Percentiles rank a stretch among this genome's conserved stretches.
Evolutionary conservation across 495 filamentous ascomycete genomes (phyloP).

Genomic region (Aspergillus conjunctus): DNA sequence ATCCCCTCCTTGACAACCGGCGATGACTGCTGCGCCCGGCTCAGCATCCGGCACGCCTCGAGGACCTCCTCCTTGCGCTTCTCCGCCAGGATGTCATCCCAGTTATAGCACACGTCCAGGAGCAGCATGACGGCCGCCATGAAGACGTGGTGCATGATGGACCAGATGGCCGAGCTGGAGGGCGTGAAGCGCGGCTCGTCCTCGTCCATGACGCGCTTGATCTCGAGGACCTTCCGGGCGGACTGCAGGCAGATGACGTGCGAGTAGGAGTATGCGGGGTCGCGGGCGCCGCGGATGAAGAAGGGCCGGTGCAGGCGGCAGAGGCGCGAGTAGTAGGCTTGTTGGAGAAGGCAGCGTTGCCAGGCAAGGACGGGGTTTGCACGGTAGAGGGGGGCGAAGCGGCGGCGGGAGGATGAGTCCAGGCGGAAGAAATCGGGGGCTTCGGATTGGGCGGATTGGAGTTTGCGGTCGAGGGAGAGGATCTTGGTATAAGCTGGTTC

Average conservation of each 20-base stretch:
- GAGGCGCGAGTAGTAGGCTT: slow-evolving; percentile 45
- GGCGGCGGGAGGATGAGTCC: slow-evolving; percentile 34
- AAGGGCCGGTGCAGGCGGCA: slow-evolving; percentile 49
- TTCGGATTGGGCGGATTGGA: slow-evolving; percentile 31
- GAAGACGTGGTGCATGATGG: slow-evolving; percentile 49
- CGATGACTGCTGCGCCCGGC: slow-evolving; percentile 39
- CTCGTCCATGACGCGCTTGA: slow-evolving; percentile 45
- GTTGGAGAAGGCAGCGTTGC: slow-evolving; percentile 43
- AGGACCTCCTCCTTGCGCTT: slow-evolving; percentile 45
- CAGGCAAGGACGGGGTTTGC: slow-evolving; percentile 42
- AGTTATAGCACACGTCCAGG: slow-evolving; percentile 50
- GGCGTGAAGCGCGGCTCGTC: slow-evolving; percentile 32
- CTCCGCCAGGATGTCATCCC: slow-evolving; percentile 44
- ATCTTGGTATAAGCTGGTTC: slow-evolving; percentile 42
- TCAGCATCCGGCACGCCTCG: slow-evolving; percentile 48
- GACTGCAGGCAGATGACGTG: slow-evolving; percentile 46
- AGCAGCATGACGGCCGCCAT: slow-evolving; percentile 50
- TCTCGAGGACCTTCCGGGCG: slow-evolving; percentile 45
- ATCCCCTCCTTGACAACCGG: slow-evolving; percentile 36
- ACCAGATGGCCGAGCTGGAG: slow-evolving; percentile 36
- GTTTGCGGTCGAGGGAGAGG: slow-evolving; percentile 38
- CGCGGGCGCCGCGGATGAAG: slow-evolving; percentile 42
- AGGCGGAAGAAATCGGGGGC: slow-evolving; percentile 41
- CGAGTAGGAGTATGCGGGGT: slow-evolving; percentile 49
- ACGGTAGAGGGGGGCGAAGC: slow-evolving; percentile 37